These are phyloP conservation scores for Dioscorea cayenensis DNA, from an alignment of 116 monocot species.

Conservation along the genomic window DNA sequence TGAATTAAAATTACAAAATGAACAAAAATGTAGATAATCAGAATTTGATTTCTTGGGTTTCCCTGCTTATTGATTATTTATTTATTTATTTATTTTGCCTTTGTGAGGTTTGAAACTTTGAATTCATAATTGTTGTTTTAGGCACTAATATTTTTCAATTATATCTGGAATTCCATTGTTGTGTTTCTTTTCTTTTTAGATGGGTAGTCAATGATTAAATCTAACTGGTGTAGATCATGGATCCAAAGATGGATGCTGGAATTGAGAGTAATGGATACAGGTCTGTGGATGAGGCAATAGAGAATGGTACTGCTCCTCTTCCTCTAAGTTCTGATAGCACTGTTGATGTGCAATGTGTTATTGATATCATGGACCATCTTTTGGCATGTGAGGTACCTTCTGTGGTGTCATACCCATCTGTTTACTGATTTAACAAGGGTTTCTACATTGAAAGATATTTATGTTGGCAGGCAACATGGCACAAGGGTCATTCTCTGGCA, in stretches of 20 bases:
- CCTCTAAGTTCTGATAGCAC: conserved; percentile 81
- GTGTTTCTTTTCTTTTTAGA: background rate
- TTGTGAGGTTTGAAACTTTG: no score
- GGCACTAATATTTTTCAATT: no score
- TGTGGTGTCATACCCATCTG: background rate
- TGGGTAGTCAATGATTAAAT: background rate
- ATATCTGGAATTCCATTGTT: background rate
- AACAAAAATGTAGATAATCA: no score
- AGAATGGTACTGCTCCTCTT: conserved; percentile 83
- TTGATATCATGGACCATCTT: conserved; percentile 99
- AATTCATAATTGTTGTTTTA: no score
- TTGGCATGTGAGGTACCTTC: conserved; percentile 79
- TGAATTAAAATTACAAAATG: no score
- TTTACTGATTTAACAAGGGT: background rate
- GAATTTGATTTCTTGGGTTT: no score
- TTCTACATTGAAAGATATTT: conserved; percentile 11
- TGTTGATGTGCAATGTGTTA: conserved; percentile 67
- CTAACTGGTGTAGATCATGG: conserved; percentile 77
- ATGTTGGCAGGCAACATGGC: conserved; percentile 93
- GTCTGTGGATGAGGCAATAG: conserved; percentile 96
- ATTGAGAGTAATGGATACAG: conserved; percentile 63
- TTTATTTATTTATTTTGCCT: no score
- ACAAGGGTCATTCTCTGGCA: conserved; percentile 83
- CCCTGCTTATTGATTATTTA: no score
- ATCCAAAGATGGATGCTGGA: conserved; percentile 99